Evolutionary conservation across 2,329 filamentous ascomycete species (phyloP), one percentile per base, ranked within the genome.

Genomic region (Hawksworthiomyces lignivorus): DNA sequence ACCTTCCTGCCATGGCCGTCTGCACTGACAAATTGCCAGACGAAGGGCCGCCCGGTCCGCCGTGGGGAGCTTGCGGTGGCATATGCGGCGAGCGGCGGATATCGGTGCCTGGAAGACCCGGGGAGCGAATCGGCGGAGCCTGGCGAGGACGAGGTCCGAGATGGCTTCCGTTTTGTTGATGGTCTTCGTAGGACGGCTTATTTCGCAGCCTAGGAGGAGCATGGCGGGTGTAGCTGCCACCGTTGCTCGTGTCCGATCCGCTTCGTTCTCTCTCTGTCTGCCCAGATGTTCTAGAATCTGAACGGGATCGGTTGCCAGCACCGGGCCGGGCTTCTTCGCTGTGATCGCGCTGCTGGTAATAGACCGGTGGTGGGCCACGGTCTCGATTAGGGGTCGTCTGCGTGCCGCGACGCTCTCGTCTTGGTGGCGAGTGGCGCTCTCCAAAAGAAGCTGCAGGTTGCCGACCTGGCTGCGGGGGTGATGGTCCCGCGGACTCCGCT

Each of bases 191-290:
- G 1, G 54, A 47, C 0, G 60, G 61, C 30, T 58, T 61, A 14
- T 68, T 68, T 31, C 63, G 61, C 9, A 63, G 52, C 20, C 63
- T 60, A 4, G 59, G 54, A 8, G 63, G 64, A n/a, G 59, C 53
- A 12, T 62, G 63, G 21, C 65, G 62, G 44, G 60, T 64, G 30
- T 31, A 24, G 22, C 58, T 60, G 35, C 60, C 52, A 21, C 63
- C 63, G n/a, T 58, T 67, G 55, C 73, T 75, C 4, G 72, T 63
- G 18, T 77, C 73, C 0, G 74, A 77, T 24, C 72, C 72, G 48
- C 73, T 77, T 31, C 73, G 62, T 32, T 76, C 67, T 9, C 73
- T 64, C 32, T 75, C 72, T 0, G 60, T 62, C 18, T 50, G 51
- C 4, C 58, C 60, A 1, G 54, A 49, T 12, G 56, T 50, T 5